Base-by-base conservation (phyloP, 192 early-diverging fungal species). In the Phlyctochytrium bullatum region DNA sequence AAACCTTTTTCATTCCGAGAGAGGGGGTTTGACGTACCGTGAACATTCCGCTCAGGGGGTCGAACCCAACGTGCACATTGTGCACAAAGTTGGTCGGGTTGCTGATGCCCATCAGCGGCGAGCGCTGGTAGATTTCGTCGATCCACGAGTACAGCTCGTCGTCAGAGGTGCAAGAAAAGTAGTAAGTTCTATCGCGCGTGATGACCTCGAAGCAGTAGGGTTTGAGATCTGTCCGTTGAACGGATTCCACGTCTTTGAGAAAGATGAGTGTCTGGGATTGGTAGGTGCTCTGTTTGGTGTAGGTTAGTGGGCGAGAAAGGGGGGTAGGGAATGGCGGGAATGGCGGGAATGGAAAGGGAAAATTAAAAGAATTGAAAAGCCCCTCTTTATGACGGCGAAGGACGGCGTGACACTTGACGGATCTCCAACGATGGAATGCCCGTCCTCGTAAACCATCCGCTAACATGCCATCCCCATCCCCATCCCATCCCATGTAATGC, bases 71-170 rank as follows among this genome's bases (percentile, higher is more conserved):
- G 66, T 93, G 92, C 2, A 91, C 89, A 74, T 91, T 83, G 74
- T 93, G 92, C 6, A 90, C 88, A 83, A 92, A 92, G 80, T 93
- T 91, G 32, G 91, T 92, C 1, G 91, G 91, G 65, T 83, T 87
- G 3, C 90, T 91, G 50, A 90, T 89, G 23, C 91, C 90, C 65
- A 66, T 72, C 17, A 92, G 79, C 25, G 91, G 88, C 10, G 91
- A 91, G 32, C 90, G 82, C 82, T 91, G 59, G 79, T 98, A 98
- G 74, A 99, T 92, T 71, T 93, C 91, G 70, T 99, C 96, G 86
- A 97, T 93, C 97, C 97, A 99, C 52, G 89, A 88, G 74, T 99
- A 99, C 31, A 99, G 81, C 73, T 99, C 96, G 72, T 96, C 92
- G 74, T 99, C 97, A 70, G 86, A 93, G 72, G 90, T 92, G 74